Evolutionary conservation across 768 basidiomycete species (phyloP), one percentile per base, ranked within the genome.

Genomic region (Agaricus blazei): DNA sequence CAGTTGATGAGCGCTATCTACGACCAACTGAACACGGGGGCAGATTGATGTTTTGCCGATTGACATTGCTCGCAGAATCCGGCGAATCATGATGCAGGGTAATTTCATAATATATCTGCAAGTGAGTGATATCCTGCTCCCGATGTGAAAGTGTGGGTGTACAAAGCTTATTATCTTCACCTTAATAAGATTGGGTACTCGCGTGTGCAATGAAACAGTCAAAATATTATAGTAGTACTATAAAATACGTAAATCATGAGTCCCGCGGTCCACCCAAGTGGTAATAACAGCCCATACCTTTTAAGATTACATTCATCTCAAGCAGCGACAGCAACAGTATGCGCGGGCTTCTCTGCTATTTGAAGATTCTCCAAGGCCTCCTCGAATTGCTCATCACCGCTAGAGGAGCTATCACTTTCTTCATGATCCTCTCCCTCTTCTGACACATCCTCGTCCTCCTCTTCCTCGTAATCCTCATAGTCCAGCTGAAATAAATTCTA

Each of bases 401-500:
- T 19, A 19, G 76, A 72, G 8, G 68, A 64, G 14, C 64, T 67
- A 1, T 67, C 70, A 11, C 68, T 65, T 28, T 70, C 72, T n/a
- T 75, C 73, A 40, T 70, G 70, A 45, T 71, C 76, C 38, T 70
- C 69, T 1, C 67, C 74, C 31, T 70, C 75, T 36, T 72, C 73
- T 19, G 69, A 75, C 3, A 71, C 73, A 9, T 73, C 73, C 8
- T 74, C 79, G 3, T 78, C 77, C 15, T 84, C 85, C 6, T 75
- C 72, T 60, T 93, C 90, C 62, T 93, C 89, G 63, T 81, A 92
- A 60, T 93, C 90, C 63, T 93, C 89, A 64, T 81, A 92, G 64
- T 93, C 93, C 56, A 93, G 82, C 90, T 93, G 38, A 40, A 53
- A 45, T 34, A 27, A 12, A 19, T 51, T 40, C 58, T 53, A 4